Conservation (phyloP, 306 rosid species). For the Gillenia trifoliata region DNA sequence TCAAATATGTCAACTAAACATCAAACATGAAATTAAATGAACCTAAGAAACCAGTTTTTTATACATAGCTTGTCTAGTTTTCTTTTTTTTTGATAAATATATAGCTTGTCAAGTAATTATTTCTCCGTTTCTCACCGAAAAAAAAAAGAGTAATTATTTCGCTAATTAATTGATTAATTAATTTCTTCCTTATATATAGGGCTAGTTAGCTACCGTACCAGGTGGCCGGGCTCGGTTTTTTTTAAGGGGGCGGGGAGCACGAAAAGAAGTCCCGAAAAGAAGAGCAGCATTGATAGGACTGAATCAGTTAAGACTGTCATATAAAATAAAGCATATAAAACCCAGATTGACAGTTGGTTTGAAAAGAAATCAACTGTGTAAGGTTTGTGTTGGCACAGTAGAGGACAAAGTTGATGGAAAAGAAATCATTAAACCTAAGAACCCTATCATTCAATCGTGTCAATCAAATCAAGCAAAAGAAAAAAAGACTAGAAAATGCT, state of each 20-base stretch:
- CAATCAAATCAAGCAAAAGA: conserved; percentile 32
- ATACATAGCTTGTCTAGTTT: too few species aligned
- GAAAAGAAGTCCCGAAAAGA: too few species aligned
- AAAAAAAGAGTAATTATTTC: too few species aligned
- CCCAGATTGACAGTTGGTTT: conserved; percentile 52
- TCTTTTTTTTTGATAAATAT: too few species aligned
- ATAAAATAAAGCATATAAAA: conserved; percentile 37
- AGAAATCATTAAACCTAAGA: conserved; percentile 39
- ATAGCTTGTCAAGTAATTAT: too few species aligned
- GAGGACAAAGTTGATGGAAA: conserved; percentile 41
- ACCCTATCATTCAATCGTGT: conserved; percentile 10
- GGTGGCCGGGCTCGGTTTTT: not conserved
- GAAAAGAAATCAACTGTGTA: not conserved
- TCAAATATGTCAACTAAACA: too few species aligned
- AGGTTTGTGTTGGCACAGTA: conserved; percentile 15
- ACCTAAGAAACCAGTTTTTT: not conserved
- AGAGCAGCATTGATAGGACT: conserved; percentile 35
- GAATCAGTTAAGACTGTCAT: conserved; percentile 24
- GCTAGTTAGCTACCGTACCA: not conserved
- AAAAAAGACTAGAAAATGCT: not conserved
- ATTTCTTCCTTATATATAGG: not conserved
- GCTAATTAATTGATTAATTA: too few species aligned
- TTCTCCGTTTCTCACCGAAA: too few species aligned
- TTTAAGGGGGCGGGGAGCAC: not conserved
- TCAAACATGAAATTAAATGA: not conserved